Percentiles rank a stretch among this genome's conserved stretches.
Conservation (phyloP, 306 rosid genomes). For the Urtica urens region DNA sequence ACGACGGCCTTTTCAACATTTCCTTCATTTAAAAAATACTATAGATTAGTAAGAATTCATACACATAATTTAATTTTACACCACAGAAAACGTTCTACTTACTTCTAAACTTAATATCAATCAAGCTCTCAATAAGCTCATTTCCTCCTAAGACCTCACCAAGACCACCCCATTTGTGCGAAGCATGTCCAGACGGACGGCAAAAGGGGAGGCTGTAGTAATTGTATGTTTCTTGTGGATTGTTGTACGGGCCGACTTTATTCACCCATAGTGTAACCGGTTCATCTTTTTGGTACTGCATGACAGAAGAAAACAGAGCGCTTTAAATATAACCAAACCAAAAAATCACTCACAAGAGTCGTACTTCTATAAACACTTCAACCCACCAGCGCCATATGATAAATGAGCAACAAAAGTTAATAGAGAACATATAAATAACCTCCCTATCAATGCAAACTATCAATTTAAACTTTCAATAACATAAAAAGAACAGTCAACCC, state of each 20-base stretch:
- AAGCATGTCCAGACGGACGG: slow-evolving; percentile 41
- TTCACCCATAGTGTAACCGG: slow-evolving; percentile 86
- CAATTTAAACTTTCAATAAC: too few species aligned
- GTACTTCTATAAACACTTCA: not conserved
- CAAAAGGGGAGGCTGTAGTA: slow-evolving; percentile 94
- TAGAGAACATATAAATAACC: too few species aligned
- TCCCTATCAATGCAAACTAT: too few species aligned
- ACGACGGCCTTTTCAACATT: slow-evolving; percentile 61
- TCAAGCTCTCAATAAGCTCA: slow-evolving; percentile 83
- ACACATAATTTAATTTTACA: slow-evolving; percentile 13
- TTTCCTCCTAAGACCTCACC: slow-evolving; percentile 98
- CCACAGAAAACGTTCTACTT: slow-evolving; percentile 16
- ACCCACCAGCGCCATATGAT: not conserved
- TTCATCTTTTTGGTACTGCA: slow-evolving; percentile 68
- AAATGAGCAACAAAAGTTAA: not conserved
- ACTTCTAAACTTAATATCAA: slow-evolving; percentile 69
- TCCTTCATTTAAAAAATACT: slow-evolving; percentile 29
- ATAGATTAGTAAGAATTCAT: too few species aligned
- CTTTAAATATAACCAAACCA: too few species aligned
- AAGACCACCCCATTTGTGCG: slow-evolving; percentile 99
- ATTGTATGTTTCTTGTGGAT: slow-evolving; percentile 98
- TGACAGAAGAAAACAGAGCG: slow-evolving; percentile 1
- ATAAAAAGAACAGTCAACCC: too few species aligned
- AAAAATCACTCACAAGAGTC: not conserved
- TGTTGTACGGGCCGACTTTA: slow-evolving; percentile 96